Percentiles rank a stretch among this genome's conserved stretches.
These are phyloP conservation scores for Metarhizium robertsii DNA, from an alignment of 2,329 filamentous ascomycete genomes.

Conservation along the genomic window DNA sequence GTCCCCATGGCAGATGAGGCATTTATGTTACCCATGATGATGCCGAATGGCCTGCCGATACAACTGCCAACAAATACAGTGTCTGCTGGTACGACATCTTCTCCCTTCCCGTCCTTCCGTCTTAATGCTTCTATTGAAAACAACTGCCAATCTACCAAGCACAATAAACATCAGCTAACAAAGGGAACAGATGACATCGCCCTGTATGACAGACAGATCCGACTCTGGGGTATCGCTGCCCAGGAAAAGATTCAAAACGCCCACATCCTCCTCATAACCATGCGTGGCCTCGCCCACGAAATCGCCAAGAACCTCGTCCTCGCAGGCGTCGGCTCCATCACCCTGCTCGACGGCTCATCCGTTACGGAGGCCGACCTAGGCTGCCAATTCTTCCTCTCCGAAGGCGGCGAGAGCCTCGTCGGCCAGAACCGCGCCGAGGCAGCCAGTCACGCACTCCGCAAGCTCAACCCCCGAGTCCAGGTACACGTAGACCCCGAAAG, in stretches of 20 bases:
- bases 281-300: slow-evolving; percentile 84
- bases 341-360: slow-evolving; percentile 68
- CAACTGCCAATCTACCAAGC: background rate
- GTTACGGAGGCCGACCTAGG: slow-evolving; percentile 76
- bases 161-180: background rate
- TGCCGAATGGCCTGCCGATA: slow-evolving; percentile 17
- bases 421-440: slow-evolving; percentile 81
- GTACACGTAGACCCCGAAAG: slow-evolving; percentile 61
- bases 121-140: background rate
- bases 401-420: slow-evolving; percentile 50
- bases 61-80: slow-evolving; percentile 16
- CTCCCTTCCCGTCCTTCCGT: too few relatives aligned
- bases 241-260: slow-evolving; percentile 87
- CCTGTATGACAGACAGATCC: slow-evolving; percentile 93
- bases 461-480: slow-evolving; percentile 81
- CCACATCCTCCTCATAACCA: slow-evolving; percentile 79
- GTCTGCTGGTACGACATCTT: slow-evolving; percentile 22
- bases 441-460: slow-evolving; percentile 66
- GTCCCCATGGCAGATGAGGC: slow-evolving; percentile 18
- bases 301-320: slow-evolving; percentile 96
- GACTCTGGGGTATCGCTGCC: slow-evolving; percentile 92
- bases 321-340: slow-evolving; percentile 83
- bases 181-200: slow-evolving; percentile 72
- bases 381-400: slow-evolving; percentile 70
- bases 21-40: slow-evolving; percentile 21